Evolutionary conservation across 805 yeast genomes (phyloP).

Genomic region (Jamesozyma jinghongensis): DNA sequence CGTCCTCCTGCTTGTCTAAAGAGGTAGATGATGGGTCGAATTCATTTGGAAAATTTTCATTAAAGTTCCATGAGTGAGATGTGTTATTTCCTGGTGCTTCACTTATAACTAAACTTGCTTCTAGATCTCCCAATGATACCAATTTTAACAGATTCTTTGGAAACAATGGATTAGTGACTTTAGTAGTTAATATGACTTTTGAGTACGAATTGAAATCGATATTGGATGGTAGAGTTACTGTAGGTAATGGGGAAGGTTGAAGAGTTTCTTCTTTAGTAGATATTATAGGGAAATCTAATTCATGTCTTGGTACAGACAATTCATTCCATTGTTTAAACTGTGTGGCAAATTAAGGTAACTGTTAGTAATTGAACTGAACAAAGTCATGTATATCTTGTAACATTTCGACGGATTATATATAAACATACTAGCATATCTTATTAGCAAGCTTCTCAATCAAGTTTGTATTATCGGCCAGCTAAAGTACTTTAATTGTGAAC

Average conservation of each 20-base stretch:
- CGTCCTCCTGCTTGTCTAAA: not conserved
- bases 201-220: constrained; percentile 11
- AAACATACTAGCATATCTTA: constrained; percentile 2
- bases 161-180: constrained; percentile 23
- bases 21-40: constrained; percentile 11
- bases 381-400: too few relatives aligned
- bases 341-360: not conserved
- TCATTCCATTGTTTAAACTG: constrained; percentile 46
- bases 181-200: constrained; percentile 18
- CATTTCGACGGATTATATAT: too few relatives aligned
- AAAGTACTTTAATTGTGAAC: too few relatives aligned
- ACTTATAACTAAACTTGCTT: constrained; percentile 6
- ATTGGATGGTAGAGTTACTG: constrained; percentile 15
- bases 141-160: constrained; percentile 12
- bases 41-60: constrained; percentile 23
- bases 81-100: constrained; percentile 1
- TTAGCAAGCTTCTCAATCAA: too few relatives aligned
- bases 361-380: not conserved
- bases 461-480: too few relatives aligned
- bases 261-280: constrained; percentile 18
- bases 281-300: constrained; percentile 29
- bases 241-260: constrained; percentile 26
- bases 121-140: constrained; percentile 12
- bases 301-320: constrained; percentile 40
- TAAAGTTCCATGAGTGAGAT: constrained; percentile 16